Base-by-base conservation (phyloP, 345 rosid genomes). In the Murraya koenigii region DNA sequence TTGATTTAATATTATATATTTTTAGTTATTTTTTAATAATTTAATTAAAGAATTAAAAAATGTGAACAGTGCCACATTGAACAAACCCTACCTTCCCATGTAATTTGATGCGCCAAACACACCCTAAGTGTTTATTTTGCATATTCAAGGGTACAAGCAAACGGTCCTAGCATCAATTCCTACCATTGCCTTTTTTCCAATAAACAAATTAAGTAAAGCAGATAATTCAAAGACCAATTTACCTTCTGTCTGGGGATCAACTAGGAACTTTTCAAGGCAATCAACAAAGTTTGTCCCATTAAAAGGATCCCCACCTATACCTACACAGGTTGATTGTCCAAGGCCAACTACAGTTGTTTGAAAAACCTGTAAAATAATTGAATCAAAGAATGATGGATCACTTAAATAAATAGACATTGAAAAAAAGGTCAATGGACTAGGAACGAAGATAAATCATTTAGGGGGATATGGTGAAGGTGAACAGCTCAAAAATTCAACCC, bases 211-310 rank as follows among this genome's bases (percentile, higher is more conserved):
- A 30, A 55, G 74, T 35, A 33, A 33, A 33, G 47, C 14, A 25
- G 47, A 55, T 1, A 58, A 79, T 26, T 36, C 35, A 26, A 64
- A 30, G 66, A 22, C 56, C 6, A 65, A 68, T 69, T 72, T 87
- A 95, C 99, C 99, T 94, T 96, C 98, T 8, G 99, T 96, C 77
- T 92, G 99, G 35, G 98, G 93, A 87, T 96, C 98, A 74, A 79
- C 90, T 67, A 96, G 86, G 78, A 96, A 96, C 77, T 86, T 96
- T 82, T 92, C 80, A 41, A 92, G 78, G 87, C 99, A 96, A 79
- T 96, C 98, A 52, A 96, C 95, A 81, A 96, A 96, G 84, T 94
- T 94, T 59, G 99, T 96, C 25, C 98, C 99, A 71, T 96, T 96
- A 81, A 94, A 96, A 69, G 98, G 99, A 88, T 96, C 99, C 8